Conservation (phyloP, 495 filamentous ascomycete genomes). For the Chaetomium cochliodes region DNA sequence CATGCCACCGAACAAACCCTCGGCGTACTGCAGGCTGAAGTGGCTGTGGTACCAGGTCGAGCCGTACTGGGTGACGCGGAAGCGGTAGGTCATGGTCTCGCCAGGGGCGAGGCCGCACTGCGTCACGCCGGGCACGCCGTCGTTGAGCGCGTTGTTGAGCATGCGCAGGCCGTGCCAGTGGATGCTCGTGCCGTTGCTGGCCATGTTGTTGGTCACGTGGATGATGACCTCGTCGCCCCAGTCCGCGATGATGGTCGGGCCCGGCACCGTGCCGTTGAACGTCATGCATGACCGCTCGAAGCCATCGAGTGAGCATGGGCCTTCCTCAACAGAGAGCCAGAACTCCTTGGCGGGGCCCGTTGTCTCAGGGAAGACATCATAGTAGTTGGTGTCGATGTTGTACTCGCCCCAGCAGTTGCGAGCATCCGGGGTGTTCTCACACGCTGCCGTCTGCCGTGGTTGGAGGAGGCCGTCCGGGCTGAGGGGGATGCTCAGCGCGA, state of each 20-base stretch:
- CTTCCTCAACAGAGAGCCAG: conserved; percentile 33
- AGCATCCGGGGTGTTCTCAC: conserved; percentile 24
- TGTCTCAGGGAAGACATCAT: conserved; percentile 19
- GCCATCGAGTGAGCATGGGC: conserved; percentile 48
- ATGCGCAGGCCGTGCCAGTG: conserved; percentile 12
- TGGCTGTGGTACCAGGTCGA: conserved; percentile 15
- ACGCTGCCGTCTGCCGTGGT: neutral
- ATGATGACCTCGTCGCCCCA: conserved; percentile 50
- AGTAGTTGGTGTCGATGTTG: conserved; percentile 32
- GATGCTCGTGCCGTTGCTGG: conserved; percentile 2
- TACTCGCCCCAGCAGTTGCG: conserved; percentile 30
- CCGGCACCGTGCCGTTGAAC: conserved; percentile 56
- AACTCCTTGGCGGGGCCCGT: conserved; percentile 20
- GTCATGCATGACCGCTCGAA: conserved; percentile 51
- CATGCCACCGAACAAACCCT: conserved; percentile 12
- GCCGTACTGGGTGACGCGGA: conserved; percentile 9
- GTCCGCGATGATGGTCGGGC: conserved; percentile 53
- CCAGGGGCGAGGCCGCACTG: conserved; percentile 1
- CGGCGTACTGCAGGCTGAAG: conserved; percentile 9
- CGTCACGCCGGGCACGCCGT: conserved; percentile 10
- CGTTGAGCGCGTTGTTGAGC: conserved; percentile 4
- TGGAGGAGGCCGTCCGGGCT: neutral
- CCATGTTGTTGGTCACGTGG: conserved; percentile 20
- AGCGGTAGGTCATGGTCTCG: conserved; percentile 11
- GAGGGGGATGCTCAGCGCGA: neutral